Percentiles rank a stretch among this genome's conserved stretches.
phyloP scores from a whole-genome alignment of 176 grass and related monocot species.

The Musa troglodytarum region DNA sequence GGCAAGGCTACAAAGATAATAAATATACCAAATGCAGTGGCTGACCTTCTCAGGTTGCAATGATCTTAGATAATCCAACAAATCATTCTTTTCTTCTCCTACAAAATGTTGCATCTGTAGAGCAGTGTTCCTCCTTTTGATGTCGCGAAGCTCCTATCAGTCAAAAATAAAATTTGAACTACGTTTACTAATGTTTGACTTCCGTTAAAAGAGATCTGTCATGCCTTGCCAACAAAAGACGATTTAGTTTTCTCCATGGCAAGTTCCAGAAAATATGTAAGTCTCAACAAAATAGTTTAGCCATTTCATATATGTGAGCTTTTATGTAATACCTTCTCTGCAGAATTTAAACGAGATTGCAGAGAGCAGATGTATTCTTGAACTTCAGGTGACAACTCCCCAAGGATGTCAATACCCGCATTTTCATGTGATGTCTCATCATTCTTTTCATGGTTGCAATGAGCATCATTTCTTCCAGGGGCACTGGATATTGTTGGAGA shows the following conservation, averaged over 20 bases:
- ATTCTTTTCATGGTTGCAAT: slow-evolving; percentile 23
- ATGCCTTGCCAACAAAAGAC: neutral
- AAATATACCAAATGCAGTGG: neutral
- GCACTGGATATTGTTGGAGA: slow-evolving; percentile 41
- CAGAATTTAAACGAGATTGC: slow-evolving; percentile 78
- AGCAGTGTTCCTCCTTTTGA: slow-evolving; percentile 84
- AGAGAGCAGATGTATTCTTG: slow-evolving; percentile 70
- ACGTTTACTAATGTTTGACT: neutral
- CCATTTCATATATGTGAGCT: neutral
- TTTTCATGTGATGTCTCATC: slow-evolving; percentile 32
- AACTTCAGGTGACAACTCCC: slow-evolving; percentile 50
- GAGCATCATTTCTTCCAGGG: slow-evolving; percentile 31
- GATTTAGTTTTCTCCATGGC: neutral
- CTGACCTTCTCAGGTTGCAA: slow-evolving; percentile 40
- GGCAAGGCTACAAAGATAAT: neutral
- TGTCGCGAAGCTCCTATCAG: slow-evolving; percentile 68
- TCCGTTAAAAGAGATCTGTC: neutral
- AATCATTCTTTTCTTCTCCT: slow-evolving; percentile 45
- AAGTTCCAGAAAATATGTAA: neutral
- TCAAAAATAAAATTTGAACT: neutral
- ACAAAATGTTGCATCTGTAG: slow-evolving; percentile 98
- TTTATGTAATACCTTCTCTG: slow-evolving; percentile 52
- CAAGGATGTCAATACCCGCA: slow-evolving; percentile 38
- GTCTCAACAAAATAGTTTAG: neutral
- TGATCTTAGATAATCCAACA: slow-evolving; percentile 43